These are phyloP conservation scores for Allium sativum DNA, from an alignment of 106 monocot species.

Conservation along the genomic window DNA sequence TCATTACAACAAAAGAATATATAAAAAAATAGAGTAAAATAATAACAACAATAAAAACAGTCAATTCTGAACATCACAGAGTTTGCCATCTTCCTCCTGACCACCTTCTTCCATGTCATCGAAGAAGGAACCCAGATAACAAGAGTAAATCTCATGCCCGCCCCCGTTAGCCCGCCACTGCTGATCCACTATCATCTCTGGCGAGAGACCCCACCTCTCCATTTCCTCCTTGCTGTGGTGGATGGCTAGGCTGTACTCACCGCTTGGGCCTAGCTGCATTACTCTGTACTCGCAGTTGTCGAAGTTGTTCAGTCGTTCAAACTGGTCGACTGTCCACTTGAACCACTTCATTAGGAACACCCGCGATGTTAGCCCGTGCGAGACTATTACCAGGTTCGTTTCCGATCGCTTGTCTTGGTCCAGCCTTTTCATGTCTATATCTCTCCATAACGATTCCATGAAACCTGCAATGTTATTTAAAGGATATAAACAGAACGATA, in stretches of 20 bases:
- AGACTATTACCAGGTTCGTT: constrained; percentile 74
- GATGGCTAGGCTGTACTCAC: constrained; percentile 82
- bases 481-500: background rate
- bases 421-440: constrained; percentile 82
- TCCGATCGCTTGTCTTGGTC: constrained; percentile 49
- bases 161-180: constrained; percentile 52
- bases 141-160: constrained; percentile 43
- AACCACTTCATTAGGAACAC: constrained; percentile 99
- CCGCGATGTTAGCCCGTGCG: constrained; percentile 76
- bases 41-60: too few relatives aligned
- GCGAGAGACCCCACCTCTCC: constrained; percentile 70
- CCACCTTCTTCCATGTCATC: background rate
- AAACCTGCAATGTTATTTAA: too few relatives aligned
- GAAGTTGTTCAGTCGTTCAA: constrained; percentile 74
- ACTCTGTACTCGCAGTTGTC: constrained; percentile 88
- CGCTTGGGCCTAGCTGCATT: constrained; percentile 71
- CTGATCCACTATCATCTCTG: constrained; percentile 89
- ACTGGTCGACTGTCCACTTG: constrained; percentile 98
- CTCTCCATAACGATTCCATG: constrained; percentile 90
- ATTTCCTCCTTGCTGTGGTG: constrained; percentile 73
- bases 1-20: too few relatives aligned
- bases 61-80: background rate
- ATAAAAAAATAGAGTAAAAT: too few relatives aligned
- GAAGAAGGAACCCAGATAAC: constrained; percentile 46
- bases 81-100: background rate